These are phyloP conservation scores for Rosa rugosa DNA, from an alignment of 306 rosid genomes.

Conservation along the genomic window DNA sequence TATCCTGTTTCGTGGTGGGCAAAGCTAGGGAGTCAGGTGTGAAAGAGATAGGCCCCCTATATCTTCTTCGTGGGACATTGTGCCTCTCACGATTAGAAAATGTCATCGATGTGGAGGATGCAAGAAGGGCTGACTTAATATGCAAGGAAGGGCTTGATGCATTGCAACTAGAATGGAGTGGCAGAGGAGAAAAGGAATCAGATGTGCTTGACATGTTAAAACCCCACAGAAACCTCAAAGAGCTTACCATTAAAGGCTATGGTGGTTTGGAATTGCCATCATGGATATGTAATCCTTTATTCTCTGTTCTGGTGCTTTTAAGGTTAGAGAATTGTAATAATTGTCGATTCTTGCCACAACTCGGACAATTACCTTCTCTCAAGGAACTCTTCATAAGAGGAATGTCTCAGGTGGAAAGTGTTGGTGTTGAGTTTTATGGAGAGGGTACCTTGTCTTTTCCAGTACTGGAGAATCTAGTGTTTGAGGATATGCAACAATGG, in stretches of 20 bases:
- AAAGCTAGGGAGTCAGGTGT: neutral
- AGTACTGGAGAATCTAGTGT: neutral
- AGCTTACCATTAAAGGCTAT: conserved; percentile 1
- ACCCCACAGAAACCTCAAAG: conserved; percentile 24
- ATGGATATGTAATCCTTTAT: conserved; percentile 19
- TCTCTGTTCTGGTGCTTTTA: neutral
- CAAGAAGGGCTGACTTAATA: neutral
- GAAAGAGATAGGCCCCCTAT: conserved; percentile 5
- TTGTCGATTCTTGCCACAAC: neutral
- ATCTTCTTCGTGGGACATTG: conserved; percentile 7
- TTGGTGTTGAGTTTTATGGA: conserved; percentile 13
- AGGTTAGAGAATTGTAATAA: neutral
- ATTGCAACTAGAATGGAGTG: conserved; percentile 17
- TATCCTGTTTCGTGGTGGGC: neutral
- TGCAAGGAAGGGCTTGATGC: conserved; percentile 9
- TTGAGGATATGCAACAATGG: conserved; percentile 8
- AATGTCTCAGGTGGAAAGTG: neutral
- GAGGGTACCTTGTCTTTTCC: neutral
- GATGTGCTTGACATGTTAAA: neutral
- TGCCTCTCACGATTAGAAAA: conserved; percentile 21
- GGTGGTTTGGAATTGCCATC: conserved; percentile 11
- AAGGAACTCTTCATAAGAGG: neutral
- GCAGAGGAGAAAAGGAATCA: neutral
- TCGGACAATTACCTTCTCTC: conserved; percentile 24
- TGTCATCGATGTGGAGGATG: conserved; percentile 1